A percentile compares a stretch with the other conserved stretches of the same genome.
Evolutionary conservation across 257 asterid genomes (phyloP).

Genomic region (Penstemon davidsonii): DNA sequence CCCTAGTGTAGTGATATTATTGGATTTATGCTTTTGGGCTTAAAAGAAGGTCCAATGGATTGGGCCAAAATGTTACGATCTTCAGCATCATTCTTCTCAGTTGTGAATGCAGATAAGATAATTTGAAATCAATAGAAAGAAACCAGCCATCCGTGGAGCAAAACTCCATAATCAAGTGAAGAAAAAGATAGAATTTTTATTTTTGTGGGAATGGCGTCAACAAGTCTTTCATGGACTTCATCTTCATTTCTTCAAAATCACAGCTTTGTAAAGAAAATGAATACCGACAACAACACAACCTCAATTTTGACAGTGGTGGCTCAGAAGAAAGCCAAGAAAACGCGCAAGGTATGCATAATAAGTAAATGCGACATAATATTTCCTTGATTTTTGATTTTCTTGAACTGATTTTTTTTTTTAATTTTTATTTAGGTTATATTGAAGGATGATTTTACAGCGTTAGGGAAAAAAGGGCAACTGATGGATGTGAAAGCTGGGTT

Average conservation of each 20-base stretch:
- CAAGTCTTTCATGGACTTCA: slow-evolving; percentile 72
- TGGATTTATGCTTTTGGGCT: no score
- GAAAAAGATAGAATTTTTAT: no score
- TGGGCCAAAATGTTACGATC: no score
- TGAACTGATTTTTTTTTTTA: neutral
- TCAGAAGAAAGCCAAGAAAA: no score
- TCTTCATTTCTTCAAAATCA: slow-evolving; percentile 58
- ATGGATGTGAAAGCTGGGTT: slow-evolving; percentile 87
- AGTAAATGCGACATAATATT: no score
- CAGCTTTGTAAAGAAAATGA: slow-evolving; percentile 36
- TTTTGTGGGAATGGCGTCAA: slow-evolving; percentile 65
- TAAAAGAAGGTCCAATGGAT: no score
- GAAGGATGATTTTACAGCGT: slow-evolving; percentile 75
- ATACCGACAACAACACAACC: slow-evolving; percentile 30
- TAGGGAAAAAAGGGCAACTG: slow-evolving; percentile 92
- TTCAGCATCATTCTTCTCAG: no score
- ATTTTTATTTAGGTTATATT: slow-evolving; percentile 57
- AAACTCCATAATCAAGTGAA: neutral
- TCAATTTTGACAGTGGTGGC: no score
- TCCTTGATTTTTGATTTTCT: neutral
- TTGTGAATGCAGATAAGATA: slow-evolving; percentile 17
- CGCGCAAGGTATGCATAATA: no score
- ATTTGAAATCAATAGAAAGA: no score
- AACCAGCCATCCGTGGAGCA: neutral
- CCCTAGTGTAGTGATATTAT: no score